A percentile compares a stretch with the other conserved stretches of the same genome.
phyloP scores from a whole-genome alignment of 2,329 filamentous ascomycete genomes.

The Thielaviopsis cerberus region DNA sequence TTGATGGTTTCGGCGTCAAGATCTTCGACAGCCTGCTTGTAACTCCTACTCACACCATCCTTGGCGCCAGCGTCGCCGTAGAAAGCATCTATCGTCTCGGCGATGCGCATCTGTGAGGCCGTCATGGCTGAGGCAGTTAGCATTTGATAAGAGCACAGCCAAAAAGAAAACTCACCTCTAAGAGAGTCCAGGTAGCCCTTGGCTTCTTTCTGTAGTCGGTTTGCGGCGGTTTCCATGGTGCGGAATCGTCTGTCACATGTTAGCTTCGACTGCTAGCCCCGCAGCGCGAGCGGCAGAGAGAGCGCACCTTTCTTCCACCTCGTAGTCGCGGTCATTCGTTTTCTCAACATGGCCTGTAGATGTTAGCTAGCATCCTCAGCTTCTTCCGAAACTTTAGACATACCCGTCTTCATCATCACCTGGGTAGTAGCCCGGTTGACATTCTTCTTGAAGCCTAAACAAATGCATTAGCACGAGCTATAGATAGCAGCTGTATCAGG shows the following conservation, averaged over 20 bases:
- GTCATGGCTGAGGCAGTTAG: conserved; percentile 58
- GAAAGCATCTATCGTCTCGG: conserved; percentile 97
- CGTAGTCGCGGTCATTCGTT: conserved; percentile 95
- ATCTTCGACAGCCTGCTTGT: conserved; percentile 96
- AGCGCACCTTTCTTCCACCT: conserved; percentile 73
- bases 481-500: conserved; percentile 15
- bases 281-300: not conserved
- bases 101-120: conserved; percentile 96
- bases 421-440: conserved; percentile 97
- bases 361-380: not conserved
- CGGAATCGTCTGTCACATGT: conserved; percentile 57
- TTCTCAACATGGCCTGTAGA: conserved; percentile 75
- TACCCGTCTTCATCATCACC: conserved; percentile 99
- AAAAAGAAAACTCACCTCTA: conserved; percentile 39
- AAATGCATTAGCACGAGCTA: conserved; percentile 17
- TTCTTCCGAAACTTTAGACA: conserved; percentile 14
- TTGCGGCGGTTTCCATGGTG: conserved; percentile 88
- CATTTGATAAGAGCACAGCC: not conserved
- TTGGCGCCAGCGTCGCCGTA: conserved; percentile 90
- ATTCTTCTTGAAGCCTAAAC: conserved; percentile 49
- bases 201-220: conserved; percentile 87
- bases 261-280: not conserved
- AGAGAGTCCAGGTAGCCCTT: conserved; percentile 95
- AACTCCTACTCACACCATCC: conserved; percentile 87
- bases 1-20: conserved; percentile 97